Percentiles rank a stretch among this genome's conserved stretches.
Conservation (phyloP, 2,329 filamentous ascomycete genomes). For the Phialophora tarda region DNA sequence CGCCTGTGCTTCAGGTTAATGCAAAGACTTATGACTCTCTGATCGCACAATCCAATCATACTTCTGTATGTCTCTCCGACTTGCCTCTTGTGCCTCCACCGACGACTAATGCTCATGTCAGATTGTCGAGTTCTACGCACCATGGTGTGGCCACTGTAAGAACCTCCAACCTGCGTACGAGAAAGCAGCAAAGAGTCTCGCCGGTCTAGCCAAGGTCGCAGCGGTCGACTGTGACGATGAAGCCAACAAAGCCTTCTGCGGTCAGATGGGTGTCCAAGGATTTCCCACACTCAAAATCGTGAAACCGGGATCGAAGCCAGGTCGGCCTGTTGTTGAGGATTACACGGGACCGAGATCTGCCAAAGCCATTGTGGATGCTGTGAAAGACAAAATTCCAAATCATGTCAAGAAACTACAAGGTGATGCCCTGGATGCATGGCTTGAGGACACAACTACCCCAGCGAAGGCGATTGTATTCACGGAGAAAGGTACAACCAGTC, state of each 20-base stretch:
- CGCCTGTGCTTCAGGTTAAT: conserved; percentile 82
- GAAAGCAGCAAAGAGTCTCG: conserved; percentile 85
- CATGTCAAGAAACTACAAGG: conserved; percentile 82
- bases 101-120: conserved; percentile 42
- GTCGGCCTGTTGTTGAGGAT: conserved; percentile 83
- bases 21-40: conserved; percentile 78
- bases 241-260: conserved; percentile 85
- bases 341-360: conserved; percentile 84
- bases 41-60: conserved; percentile 88
- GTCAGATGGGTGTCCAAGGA: conserved; percentile 83
- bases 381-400: conserved; percentile 88
- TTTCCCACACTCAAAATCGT: conserved; percentile 97
- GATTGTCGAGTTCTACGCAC: conserved; percentile 81
- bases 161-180: conserved; percentile 95
- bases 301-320: conserved; percentile 78
- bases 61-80: conserved; percentile 68
- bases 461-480: conserved; percentile 92
- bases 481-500: conserved; percentile 86
- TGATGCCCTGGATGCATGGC: conserved; percentile 76
- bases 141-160: conserved; percentile 97
- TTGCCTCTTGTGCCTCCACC: not conserved
- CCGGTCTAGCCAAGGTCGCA: conserved; percentile 92
- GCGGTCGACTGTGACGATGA: conserved; percentile 96
- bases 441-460: conserved; percentile 68
- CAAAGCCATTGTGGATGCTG: conserved; percentile 84